phyloP scores from a whole-genome alignment of 1,284 basidiomycete species.

The Sanghuangporus baumii region DNA sequence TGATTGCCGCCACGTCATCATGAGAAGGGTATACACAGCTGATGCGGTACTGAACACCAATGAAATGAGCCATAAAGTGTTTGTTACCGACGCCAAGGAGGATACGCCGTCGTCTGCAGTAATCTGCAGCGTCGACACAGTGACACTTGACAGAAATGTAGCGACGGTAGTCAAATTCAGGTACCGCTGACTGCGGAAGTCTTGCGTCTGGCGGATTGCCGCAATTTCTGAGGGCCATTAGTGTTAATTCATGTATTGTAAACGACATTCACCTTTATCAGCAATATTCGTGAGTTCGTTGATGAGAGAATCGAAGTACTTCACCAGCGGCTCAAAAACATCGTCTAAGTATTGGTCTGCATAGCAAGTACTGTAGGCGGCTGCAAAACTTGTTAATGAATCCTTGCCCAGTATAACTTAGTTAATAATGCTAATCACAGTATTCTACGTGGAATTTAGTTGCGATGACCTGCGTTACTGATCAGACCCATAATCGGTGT shows the following conservation, averaged over 20 bases:
- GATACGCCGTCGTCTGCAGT: neutral
- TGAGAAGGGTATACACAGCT: conserved; percentile 4
- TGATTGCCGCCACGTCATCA: conserved; percentile 9
- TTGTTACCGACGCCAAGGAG: neutral
- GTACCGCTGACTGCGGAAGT: neutral
- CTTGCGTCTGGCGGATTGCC: neutral
- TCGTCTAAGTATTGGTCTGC: neutral
- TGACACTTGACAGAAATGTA: conserved; percentile 8
- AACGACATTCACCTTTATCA: conserved; percentile 1
- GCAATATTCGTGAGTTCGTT: neutral
- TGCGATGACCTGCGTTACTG: neutral
- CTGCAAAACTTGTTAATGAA: too few relatives aligned
- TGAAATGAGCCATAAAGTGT: conserved; percentile 3
- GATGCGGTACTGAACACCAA: conserved; percentile 8
- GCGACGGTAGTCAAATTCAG: conserved; percentile 8
- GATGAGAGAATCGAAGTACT: neutral
- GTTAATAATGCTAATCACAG: neutral
- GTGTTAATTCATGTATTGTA: neutral
- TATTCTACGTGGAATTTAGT: neutral
- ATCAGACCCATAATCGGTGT: neutral
- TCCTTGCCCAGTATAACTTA: neutral
- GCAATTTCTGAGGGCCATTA: neutral
- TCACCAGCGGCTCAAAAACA: neutral
- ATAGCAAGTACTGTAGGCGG: neutral
- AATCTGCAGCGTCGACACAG: conserved; percentile 7